A percentile compares a stretch with the other conserved stretches of the same genome.
These are phyloP conservation scores for Wickerhamia fluorescens DNA, from an alignment of 805 yeast genomes.

Conservation along the genomic window DNA sequence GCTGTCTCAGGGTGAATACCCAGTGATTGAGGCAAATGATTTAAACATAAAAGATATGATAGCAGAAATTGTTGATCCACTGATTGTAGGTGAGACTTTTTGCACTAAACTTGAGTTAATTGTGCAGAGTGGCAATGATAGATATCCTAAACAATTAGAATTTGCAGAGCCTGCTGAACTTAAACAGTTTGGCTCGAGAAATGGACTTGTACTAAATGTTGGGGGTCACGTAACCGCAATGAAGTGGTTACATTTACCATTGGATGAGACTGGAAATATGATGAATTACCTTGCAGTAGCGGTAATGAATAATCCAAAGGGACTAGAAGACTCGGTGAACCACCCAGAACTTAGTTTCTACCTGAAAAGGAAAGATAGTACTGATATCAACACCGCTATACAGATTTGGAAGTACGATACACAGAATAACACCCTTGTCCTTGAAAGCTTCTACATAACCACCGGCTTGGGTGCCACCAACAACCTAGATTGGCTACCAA, in stretches of 20 bases:
- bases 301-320: slow-evolving; percentile 28
- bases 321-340: slow-evolving; percentile 13
- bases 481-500: slow-evolving; percentile 34
- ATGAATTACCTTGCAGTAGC: slow-evolving; percentile 46
- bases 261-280: slow-evolving; percentile 4
- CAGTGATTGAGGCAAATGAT: too few relatives aligned
- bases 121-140: neutral
- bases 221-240: slow-evolving; percentile 49
- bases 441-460: slow-evolving; percentile 23
- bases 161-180: slow-evolving; percentile 4
- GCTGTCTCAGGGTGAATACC: neutral
- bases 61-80: neutral
- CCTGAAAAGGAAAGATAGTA: slow-evolving; percentile 7
- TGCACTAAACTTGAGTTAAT: neutral
- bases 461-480: slow-evolving; percentile 39
- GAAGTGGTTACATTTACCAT: slow-evolving; percentile 41
- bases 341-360: slow-evolving; percentile 27
- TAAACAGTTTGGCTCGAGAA: slow-evolving; percentile 12
- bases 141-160: neutral
- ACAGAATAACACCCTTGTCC: slow-evolving; percentile 15
- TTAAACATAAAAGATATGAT: neutral
- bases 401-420: slow-evolving; percentile 38
- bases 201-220: slow-evolving; percentile 37
- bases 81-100: neutral
- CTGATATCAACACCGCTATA: slow-evolving; percentile 28